Percentiles rank a stretch among this genome's conserved stretches.
phyloP scores from a whole-genome alignment of 805 yeast species.

The Myxozyma vanderwaltii region DNA sequence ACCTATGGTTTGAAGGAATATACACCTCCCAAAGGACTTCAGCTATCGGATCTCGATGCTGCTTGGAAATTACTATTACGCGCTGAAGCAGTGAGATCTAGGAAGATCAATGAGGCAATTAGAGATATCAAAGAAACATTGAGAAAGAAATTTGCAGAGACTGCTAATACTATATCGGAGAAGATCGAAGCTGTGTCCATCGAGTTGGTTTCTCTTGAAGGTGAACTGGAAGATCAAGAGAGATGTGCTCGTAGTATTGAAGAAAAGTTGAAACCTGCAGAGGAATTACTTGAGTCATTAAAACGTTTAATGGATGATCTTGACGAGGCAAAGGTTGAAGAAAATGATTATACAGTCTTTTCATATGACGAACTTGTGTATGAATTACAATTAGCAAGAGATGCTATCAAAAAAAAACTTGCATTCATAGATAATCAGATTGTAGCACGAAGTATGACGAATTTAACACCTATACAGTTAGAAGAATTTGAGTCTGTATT shows the following conservation, averaged over 20 bases:
- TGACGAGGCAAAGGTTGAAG: constrained; percentile 45
- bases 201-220: constrained; percentile 37
- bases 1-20: constrained; percentile 44
- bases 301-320: constrained; percentile 38
- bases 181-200: constrained; percentile 38
- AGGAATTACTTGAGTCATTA: constrained; percentile 39
- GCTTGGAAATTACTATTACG: constrained; percentile 42
- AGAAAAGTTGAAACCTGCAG: constrained; percentile 45
- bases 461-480: constrained; percentile 44
- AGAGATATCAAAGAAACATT: constrained; percentile 43
- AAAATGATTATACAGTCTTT: constrained; percentile 44
- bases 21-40: constrained; percentile 42
- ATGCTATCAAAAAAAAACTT: constrained; percentile 46
- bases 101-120: constrained; percentile 41
- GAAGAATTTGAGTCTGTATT: constrained; percentile 52
- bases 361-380: constrained; percentile 46
- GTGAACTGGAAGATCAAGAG: constrained; percentile 47
- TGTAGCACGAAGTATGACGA: constrained; percentile 43
- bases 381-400: constrained; percentile 45
- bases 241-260: constrained; percentile 42
- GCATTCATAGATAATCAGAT: constrained; percentile 49
- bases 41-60: constrained; percentile 39
- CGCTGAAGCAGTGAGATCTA: constrained; percentile 43
- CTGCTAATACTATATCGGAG: constrained; percentile 41
- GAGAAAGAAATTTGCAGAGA: constrained; percentile 41